phyloP scores from a whole-genome alignment of 2,329 filamentous ascomycete species.

The Fusarium siculi region DNA sequence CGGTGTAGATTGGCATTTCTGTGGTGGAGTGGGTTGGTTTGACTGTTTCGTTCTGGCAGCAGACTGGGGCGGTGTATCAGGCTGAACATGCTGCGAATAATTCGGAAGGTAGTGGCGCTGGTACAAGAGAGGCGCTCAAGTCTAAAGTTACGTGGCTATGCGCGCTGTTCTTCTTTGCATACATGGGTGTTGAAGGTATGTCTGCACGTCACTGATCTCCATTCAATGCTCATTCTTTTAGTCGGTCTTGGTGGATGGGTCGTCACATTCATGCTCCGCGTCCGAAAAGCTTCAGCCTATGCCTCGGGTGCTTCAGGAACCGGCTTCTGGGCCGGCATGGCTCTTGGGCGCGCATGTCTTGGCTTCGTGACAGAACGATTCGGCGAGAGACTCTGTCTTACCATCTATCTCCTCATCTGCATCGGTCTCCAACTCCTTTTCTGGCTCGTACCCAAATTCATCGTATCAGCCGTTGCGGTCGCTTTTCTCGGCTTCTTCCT shows the following conservation, averaged over 20 bases:
- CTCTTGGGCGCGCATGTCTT: conserved; percentile 71
- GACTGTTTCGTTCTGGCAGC: conserved; percentile 67
- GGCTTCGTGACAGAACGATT: conserved; percentile 76
- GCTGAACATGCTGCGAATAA: conserved; percentile 47
- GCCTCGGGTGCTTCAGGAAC: conserved; percentile 77
- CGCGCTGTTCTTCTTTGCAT: conserved; percentile 75
- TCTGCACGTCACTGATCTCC: too few relatives aligned
- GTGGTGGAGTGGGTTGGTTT: conserved; percentile 66
- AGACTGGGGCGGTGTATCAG: conserved; percentile 65
- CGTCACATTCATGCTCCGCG: conserved; percentile 80
- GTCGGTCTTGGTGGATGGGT: conserved; percentile 81
- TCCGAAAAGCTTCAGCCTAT: conserved; percentile 72
- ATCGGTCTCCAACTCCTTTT: conserved; percentile 71
- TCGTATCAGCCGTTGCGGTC: conserved; percentile 68
- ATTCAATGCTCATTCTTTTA: conserved; percentile 24
- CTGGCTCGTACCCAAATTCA: conserved; percentile 69
- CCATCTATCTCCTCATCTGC: conserved; percentile 69
- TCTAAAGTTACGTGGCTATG: conserved; percentile 72
- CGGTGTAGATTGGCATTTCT: conserved; percentile 55
- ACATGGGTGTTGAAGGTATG: conserved; percentile 75
- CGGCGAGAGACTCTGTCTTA: conserved; percentile 71
- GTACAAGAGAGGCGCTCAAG: conserved; percentile 53
- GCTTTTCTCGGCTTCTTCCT: conserved; percentile 78
- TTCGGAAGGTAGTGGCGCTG: conserved; percentile 36
- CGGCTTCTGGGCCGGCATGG: conserved; percentile 84